Evolutionary conservation across 345 rosid species (phyloP), one percentile per base, ranked within the genome.

Genomic region (Camelina sativa): DNA sequence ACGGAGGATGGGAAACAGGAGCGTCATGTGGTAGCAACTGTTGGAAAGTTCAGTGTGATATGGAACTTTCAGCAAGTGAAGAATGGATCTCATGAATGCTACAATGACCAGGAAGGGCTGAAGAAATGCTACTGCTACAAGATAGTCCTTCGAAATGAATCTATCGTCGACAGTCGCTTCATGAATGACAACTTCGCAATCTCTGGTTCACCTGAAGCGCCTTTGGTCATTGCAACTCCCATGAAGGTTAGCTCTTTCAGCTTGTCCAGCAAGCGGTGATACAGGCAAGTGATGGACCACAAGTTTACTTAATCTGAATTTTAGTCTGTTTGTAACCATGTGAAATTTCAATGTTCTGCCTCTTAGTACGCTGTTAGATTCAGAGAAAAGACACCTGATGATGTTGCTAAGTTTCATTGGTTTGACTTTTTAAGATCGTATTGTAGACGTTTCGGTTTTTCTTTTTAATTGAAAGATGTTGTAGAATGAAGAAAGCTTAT

Each of bases 241-340:
- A 71, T 89, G 85, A 95, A 90, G 86, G 98, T 95, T 77, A 95
- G 99, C 82, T 95, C 98, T 48, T 95, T 95, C 84, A 92, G 93
- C 88, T 88, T 95, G 75, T 92, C 97, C 61, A 92, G 84, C 88
- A 86, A 78, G 80, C 89, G 88, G 60, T 90, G 84, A 85, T 51
- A 34, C 62, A 60, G 59, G 37, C 72, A 75, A 52, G 64, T 41
- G n/a, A 32, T 52, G 40, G 22, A 64, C 62, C 61, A 23, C 46
- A 16, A 69, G 53, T 25, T 44, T 23, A 34, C 6, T 2, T 47
- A 41, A 44, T 62, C 54, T 58, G 13, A 69, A 53, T 56, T 57
- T 62, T 57, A 71, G 62, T 40, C 37, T 71, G 57, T 63, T 28
- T 77, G 76, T 71, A 77, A 71, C 46, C 71, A 30, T 62, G 30